These are phyloP conservation scores for Coemansia sp. DNA, from an alignment of 192 early-diverging fungal genomes.

Conservation along the genomic window DNA sequence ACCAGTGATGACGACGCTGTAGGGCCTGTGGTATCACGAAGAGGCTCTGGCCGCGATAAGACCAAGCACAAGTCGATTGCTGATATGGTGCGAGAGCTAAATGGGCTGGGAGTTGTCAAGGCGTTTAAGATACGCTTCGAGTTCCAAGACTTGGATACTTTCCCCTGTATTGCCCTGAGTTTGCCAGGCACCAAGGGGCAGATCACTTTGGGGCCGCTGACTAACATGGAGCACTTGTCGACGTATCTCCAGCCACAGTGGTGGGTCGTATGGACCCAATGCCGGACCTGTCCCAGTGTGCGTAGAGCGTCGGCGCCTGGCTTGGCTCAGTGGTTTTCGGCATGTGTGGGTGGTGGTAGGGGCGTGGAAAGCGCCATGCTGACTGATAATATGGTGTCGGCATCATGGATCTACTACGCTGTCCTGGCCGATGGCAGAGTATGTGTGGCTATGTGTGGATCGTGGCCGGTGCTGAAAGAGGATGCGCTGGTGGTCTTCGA, in stretches of 20 bases:
- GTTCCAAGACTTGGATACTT: slow-evolving; percentile 38
- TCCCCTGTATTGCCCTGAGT: slow-evolving; percentile 27
- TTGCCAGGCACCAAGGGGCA: slow-evolving; percentile 20
- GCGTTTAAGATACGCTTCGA: slow-evolving; percentile 33
- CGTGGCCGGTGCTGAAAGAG: background rate
- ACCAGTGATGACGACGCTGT: background rate
- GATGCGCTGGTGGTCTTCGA: slow-evolving; percentile 15
- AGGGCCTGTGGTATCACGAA: background rate
- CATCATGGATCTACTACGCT: slow-evolving; percentile 25
- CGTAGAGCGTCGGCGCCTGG: slow-evolving; percentile 6
- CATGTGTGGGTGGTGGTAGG: background rate
- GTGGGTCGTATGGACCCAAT: slow-evolving; percentile 31
- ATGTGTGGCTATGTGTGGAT: slow-evolving; percentile 13
- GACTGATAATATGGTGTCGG: slow-evolving; percentile 10
- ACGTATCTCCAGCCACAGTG: slow-evolving; percentile 44
- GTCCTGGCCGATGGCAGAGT: slow-evolving; percentile 20
- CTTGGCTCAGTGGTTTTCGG: slow-evolving; percentile 17
- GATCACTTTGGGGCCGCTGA: slow-evolving; percentile 29
- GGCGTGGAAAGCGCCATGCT: slow-evolving; percentile 2
- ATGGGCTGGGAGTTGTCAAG: slow-evolving; percentile 15
- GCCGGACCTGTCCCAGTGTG: background rate
- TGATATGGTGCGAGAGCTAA: background rate
- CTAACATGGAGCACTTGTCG: slow-evolving; percentile 20
- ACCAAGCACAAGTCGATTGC: background rate
- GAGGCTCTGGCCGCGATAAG: background rate